phyloP scores from a whole-genome alignment of 2,329 filamentous ascomycete species.

The Anthostomella pinea region DNA sequence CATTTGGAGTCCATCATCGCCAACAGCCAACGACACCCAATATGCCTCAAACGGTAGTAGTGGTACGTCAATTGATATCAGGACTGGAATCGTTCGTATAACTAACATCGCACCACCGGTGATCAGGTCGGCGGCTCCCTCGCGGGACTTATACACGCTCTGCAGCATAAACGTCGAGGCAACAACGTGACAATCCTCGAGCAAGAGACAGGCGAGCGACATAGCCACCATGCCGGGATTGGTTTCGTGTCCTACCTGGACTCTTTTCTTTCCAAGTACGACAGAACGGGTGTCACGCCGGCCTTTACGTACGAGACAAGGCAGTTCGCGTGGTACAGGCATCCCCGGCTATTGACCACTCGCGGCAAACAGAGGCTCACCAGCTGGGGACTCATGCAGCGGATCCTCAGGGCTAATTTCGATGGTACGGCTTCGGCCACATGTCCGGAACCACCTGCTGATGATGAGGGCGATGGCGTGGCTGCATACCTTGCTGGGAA shows the following conservation, averaged over 20 bases:
- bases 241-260: conserved; percentile 34
- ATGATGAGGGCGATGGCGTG: conserved; percentile 16
- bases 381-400: conserved; percentile 40
- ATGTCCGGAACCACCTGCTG: conserved; percentile 19
- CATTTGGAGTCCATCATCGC: too few relatives aligned
- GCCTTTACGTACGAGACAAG: conserved; percentile 9
- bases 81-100: too few relatives aligned
- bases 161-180: conserved; percentile 32
- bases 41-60: too few relatives aligned
- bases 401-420: conserved; percentile 38
- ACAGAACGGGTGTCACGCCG: conserved; percentile 24
- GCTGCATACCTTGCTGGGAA: conserved; percentile 22
- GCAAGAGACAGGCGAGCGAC: conserved; percentile 35
- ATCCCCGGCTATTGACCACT: conserved; percentile 6
- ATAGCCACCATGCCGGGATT: conserved; percentile 37
- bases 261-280: conserved; percentile 34
- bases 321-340: conserved; percentile 14
- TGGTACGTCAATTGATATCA: too few relatives aligned
- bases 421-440: conserved; percentile 31
- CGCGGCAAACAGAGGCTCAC: conserved; percentile 34
- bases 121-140: too few relatives aligned
- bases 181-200: conserved; percentile 37
- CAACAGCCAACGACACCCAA: too few relatives aligned
- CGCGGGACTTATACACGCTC: too few relatives aligned
- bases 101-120: too few relatives aligned